phyloP scores from a whole-genome alignment of 1,139 yeast genomes.

The Magnusiomyces suaveolens region DNA sequence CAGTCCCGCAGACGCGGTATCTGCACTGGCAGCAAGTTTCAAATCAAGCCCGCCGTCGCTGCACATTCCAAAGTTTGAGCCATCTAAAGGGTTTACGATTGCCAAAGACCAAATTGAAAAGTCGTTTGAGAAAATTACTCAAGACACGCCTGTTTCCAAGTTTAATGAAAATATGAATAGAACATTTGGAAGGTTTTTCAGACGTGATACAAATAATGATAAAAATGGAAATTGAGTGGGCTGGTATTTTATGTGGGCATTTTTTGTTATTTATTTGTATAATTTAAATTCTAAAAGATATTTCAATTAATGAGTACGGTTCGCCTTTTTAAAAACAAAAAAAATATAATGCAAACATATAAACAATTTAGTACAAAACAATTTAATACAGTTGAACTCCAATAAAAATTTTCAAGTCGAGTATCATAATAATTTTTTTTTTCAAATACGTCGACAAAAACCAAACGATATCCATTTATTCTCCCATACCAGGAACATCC shows the following conservation, averaged over 20 bases:
- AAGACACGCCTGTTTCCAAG: conserved; percentile 45
- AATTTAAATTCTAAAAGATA: no score
- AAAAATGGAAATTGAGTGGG: not conserved
- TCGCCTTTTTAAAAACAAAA: no score
- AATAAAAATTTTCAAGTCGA: no score
- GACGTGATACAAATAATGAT: conserved; percentile 33
- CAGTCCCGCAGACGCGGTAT: not conserved
- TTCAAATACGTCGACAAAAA: no score
- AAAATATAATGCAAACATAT: not conserved
- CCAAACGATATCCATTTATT: no score
- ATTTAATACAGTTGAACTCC: no score
- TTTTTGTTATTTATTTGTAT: no score
- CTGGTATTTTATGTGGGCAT: no score
- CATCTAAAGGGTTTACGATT: not conserved
- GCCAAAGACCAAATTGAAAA: conserved; percentile 48
- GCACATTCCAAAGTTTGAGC: conserved; percentile 3
- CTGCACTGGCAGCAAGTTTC: conserved; percentile 1
- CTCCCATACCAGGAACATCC: conserved; percentile 7
- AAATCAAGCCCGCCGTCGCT: conserved; percentile 10
- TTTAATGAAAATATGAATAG: conserved; percentile 47
- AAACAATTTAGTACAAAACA: not conserved
- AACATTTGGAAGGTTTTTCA: conserved; percentile 49
- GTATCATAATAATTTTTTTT: no score
- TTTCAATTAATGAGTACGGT: no score
- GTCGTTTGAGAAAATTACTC: conserved; percentile 44